phyloP scores from a whole-genome alignment of 192 early-diverging fungal genomes.

The Coemansia sp. region DNA sequence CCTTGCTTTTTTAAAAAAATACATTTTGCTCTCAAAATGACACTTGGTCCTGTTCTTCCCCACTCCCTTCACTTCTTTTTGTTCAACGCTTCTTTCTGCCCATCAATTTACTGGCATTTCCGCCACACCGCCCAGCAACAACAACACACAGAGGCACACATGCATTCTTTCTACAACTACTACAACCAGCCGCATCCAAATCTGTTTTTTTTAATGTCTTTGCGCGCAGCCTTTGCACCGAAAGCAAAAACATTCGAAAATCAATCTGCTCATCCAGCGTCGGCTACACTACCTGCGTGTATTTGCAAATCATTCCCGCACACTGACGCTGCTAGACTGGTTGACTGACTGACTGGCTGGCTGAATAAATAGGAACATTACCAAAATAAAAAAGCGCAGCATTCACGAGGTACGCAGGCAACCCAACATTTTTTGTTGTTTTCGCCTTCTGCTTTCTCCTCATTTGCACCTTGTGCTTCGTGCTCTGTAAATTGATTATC shows the following conservation, averaged over 20 bases:
- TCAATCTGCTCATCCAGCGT: not conserved
- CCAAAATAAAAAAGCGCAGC: not conserved
- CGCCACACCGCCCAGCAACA: constrained; percentile 5
- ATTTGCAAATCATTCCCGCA: not conserved
- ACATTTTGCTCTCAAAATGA: too few species aligned
- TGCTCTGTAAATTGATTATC: too few species aligned
- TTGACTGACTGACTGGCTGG: too few species aligned
- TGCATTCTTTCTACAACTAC: constrained; percentile 1
- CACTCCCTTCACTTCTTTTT: not conserved
- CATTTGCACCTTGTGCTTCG: not conserved
- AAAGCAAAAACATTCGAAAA: constrained; percentile 7
- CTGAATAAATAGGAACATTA: too few species aligned
- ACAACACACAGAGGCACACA: not conserved
- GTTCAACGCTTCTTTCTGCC: not conserved
- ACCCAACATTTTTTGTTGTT: constrained; percentile 8
- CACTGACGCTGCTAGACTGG: too few species aligned
- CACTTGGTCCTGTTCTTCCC: too few species aligned
- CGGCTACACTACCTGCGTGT: constrained; percentile 7
- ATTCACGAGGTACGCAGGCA: constrained; percentile 3
- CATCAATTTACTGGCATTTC: constrained; percentile 6
- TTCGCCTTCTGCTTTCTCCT: constrained; percentile 1
- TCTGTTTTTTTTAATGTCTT: not conserved
- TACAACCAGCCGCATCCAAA: constrained; percentile 1
- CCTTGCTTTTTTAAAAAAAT: too few species aligned
- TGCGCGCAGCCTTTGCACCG: constrained; percentile 1